Evolutionary conservation across 768 basidiomycete genomes (phyloP), one percentile per base, ranked within the genome.

Genomic region (Hydnomerulius pinastri): DNA sequence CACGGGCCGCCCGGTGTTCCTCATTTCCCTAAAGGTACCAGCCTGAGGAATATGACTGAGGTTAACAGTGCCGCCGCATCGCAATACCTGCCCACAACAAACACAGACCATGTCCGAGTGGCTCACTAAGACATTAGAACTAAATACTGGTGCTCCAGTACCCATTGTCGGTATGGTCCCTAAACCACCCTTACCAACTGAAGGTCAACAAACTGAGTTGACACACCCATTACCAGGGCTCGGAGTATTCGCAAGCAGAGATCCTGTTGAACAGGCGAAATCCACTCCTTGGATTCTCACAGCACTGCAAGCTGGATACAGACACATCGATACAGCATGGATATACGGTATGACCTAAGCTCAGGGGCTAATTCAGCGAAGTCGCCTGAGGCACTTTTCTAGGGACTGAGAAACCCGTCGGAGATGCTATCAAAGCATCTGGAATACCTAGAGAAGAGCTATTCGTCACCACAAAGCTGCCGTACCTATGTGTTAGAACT

Each of bases 401-500:
- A 69, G 68, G 51, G 40, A 78, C 76, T 4, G 78, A 79, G 49
- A 64, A 60, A 32, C 61, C 67, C 6, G 74, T 79, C 13, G 77
- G 79, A 4, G 56, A 69, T 4, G 77, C 73, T 0, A 67, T 83
- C 46, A 71, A 70, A 32, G 74, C 65, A 9, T 79, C 76, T 15
- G 78, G 78, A 2, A 67, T 80, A 38, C 73, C 77, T 3, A 71
- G 80, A 21, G 71, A 76, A 23, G 70, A 80, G 35, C 58, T 80
- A 23, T 79, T 75, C 57, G 65, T 81, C 25, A 79, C 78, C 0
- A 79, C 78, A 12, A 81, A 81, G 58, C 64, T 79, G 29, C 65
- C 70, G 70, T 68, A 43, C 27, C 6, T 25, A 5, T n/a, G n/a
- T n/a, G n/a, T n/a, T n/a, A n/a, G n/a, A n/a, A n/a, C n/a, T n/a